Percentiles rank a stretch among this genome's conserved stretches.
Conservation (phyloP, 2,329 filamentous ascomycete genomes). For the Penicillium sp. region DNA sequence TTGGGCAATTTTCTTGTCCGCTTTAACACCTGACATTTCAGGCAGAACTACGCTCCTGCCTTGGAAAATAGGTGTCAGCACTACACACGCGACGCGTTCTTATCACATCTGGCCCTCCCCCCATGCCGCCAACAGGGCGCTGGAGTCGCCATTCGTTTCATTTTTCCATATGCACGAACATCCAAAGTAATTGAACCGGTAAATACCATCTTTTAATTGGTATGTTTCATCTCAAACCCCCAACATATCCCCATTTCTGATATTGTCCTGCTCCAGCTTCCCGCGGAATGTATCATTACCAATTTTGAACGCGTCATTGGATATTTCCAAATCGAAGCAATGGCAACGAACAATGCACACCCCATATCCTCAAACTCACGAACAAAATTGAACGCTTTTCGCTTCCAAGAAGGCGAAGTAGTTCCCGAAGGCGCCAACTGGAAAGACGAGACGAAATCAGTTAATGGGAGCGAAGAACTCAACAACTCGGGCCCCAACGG, state of each 20-base stretch:
- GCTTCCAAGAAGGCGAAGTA: conserved; percentile 45
- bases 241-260: conserved; percentile 12
- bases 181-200: background rate
- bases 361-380: conserved; percentile 54
- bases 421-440: conserved; percentile 17
- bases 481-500: conserved; percentile 38
- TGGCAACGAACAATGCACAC: conserved; percentile 29
- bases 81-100: conserved; percentile 36
- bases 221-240: background rate
- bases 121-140: conserved; percentile 11
- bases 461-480: conserved; percentile 49
- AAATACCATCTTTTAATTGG: background rate
- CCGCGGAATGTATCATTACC: conserved; percentile 30
- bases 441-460: conserved; percentile 26
- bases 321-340: conserved; percentile 20
- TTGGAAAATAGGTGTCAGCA: conserved; percentile 23
- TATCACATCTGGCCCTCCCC: conserved; percentile 16
- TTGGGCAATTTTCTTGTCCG: conserved; percentile 28
- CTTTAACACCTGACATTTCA: conserved; percentile 26
- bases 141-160: conserved; percentile 18
- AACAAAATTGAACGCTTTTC: conserved; percentile 57
- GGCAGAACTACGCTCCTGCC: conserved; percentile 20
- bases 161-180: conserved; percentile 7
- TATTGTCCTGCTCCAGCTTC: conserved; percentile 14
- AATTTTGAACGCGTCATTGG: conserved; percentile 19